These are phyloP conservation scores for Alnus glutinosa DNA, from an alignment of 306 rosid species.

Conservation along the genomic window DNA sequence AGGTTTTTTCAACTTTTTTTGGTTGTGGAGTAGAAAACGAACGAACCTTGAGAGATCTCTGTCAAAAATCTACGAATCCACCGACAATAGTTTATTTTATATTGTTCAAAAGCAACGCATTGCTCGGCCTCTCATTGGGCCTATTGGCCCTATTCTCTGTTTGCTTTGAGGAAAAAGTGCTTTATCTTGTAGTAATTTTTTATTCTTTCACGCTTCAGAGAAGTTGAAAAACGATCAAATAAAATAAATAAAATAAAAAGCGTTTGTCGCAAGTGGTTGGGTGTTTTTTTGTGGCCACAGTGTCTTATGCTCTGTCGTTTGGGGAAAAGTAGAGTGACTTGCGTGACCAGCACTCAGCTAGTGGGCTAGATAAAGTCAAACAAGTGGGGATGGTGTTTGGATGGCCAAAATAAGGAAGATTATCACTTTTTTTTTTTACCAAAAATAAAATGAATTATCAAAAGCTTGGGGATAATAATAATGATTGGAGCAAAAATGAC, in stretches of 20 bases:
- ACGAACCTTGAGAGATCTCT: constrained; percentile 23
- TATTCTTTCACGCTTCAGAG: neutral
- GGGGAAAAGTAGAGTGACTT: neutral
- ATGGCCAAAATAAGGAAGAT: neutral
- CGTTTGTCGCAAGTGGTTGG: neutral
- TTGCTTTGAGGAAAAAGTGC: neutral
- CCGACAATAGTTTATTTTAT: constrained; percentile 49
- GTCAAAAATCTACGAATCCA: constrained; percentile 42
- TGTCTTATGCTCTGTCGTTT: neutral
- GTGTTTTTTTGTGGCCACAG: neutral
- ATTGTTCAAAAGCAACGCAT: neutral
- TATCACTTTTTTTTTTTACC: no score
- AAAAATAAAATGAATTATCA: neutral
- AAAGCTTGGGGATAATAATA: no score
- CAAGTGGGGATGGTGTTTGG: constrained; percentile 25
- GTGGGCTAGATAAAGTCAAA: constrained; percentile 32
- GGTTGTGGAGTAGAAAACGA: constrained; percentile 17
- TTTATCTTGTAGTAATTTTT: neutral
- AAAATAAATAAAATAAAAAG: no score
- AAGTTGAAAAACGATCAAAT: no score
- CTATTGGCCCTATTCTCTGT: neutral
- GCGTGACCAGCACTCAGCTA: constrained; percentile 16
- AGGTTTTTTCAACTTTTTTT: neutral
- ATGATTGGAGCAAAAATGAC: no score
- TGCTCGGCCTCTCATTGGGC: constrained; percentile 4